Conservation (phyloP, 179 eudicot genomes). For the Heliamphora pulchella region DNA sequence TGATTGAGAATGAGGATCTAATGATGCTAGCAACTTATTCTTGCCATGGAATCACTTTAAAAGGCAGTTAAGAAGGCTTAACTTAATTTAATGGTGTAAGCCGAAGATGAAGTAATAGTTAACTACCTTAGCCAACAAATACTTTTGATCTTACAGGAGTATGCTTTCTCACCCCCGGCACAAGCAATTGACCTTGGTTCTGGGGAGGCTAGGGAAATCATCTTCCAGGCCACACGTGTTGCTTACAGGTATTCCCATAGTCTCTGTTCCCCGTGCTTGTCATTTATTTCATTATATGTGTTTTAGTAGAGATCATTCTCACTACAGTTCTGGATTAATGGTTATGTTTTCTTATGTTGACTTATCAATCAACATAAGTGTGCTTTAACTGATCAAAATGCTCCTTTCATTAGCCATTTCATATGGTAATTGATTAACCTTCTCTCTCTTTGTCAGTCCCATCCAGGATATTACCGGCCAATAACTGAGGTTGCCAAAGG, state of each 20-base stretch:
- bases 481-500: too few relatives aligned
- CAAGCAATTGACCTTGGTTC: constrained; percentile 92
- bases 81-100: neutral
- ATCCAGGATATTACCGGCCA: neutral
- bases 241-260: constrained; percentile 70
- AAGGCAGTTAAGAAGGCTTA: neutral
- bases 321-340: neutral
- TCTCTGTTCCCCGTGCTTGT: constrained; percentile 5
- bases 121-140: constrained; percentile 15
- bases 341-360: neutral
- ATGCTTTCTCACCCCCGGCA: constrained; percentile 89
- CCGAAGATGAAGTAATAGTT: constrained; percentile 5
- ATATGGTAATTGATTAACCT: neutral
- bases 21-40: constrained; percentile 5
- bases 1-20: neutral
- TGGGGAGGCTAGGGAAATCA: constrained; percentile 76
- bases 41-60: neutral
- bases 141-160: constrained; percentile 52
- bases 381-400: constrained; percentile 1
- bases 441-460: neutral
- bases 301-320: neutral
- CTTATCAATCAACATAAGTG: neutral
- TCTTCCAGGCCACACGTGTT: constrained; percentile 93
- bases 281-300: constrained; percentile 11
- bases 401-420: neutral